Evolutionary conservation across 257 asterid species (phyloP), one percentile per base, ranked within the genome.

Genomic region (Solanum bulbocastanum): DNA sequence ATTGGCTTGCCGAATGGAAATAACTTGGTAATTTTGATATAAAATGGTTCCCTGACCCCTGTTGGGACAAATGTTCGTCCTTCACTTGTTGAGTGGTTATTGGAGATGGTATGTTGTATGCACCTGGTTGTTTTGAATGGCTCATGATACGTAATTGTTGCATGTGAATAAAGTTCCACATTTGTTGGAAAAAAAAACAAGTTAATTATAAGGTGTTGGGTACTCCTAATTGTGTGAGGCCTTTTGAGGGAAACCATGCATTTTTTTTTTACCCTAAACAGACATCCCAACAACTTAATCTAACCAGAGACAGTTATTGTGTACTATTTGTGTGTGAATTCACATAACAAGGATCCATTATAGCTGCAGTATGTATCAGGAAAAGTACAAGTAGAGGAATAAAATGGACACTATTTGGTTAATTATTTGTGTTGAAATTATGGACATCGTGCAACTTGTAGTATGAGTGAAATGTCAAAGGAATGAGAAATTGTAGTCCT

Each of bases 131-230:
- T 52, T 52, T 52, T 52, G 62, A 16, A 52, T 52, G 62, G n/a
- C 62, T 52, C 62, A 7, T 52, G 62, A 52, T 52, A 6, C n/a
- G 10, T 18, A 52, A 52, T 0, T 52, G 0, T 16, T 0, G 62
- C 0, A 0, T 52, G 62, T 2, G 1, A 52, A 52, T 0, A 18
- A 52, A 52, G n/a, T 52, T 52, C 0, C 62, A 52, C 62, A 18
- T 52, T 52, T 1, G 23, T 52, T 2, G 23, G 5, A 15, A 52
- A 16, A 16, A 49, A 15, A 49, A 36, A 46, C 56, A 14, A 46
- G 46, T 40, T 40, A 40, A 40, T 40, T 40, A 40, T 40, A 40
- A 40, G 46, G 46, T 40, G 46, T 46, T 15, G 60, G 22, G 0
- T 49, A 49, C 22, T 49, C 22, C 22, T 49, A 49, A 49, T 49